Base-by-base conservation (phyloP, 306 rosid genomes). In the Elaeagnus macrophylla region DNA sequence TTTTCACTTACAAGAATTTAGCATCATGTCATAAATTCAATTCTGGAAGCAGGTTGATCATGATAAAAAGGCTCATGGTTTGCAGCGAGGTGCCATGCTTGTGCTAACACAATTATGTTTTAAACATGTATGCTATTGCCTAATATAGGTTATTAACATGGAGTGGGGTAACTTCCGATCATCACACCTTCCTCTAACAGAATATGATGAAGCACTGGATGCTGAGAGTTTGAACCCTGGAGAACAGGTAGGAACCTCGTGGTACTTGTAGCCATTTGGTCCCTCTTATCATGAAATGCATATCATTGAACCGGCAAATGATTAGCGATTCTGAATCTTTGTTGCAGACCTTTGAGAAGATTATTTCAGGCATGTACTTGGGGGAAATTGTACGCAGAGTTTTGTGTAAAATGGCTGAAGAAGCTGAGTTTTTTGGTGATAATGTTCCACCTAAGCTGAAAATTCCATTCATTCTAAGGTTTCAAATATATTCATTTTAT, bases 121-220 rank as follows among this genome's bases (percentile, higher is more conserved):
- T 37, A 42, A 25, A 12, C 18, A 18, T 48, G 35, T 16, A 58
- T 56, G 37, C 12, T 18, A 60, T 43, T 60, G 51, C 56, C 59
- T 71, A 39, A 38, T 69, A 41, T 60, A 93, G 99, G 96, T 88
- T 56, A 88, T 93, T 67, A 93, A 93, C 82, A 93, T 83, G 94
- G 99, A 93, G 78, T 93, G 99, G 99, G 99, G 99, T 72, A 88
- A 77, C 75, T 93, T 88, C 60, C 67, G 78, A 58, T 93, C 96
- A 42, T 81, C 94, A 7, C 79, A 93, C 77, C 95, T 93, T 71
- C 96, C 99, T 39, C 64, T 81, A 18, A 80, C 99, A 54, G 95
- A 88, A 62, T 84, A 84, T 57, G 99, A 93, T 77, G 78, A 62
- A 8, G 79, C 77, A 57, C 69, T 93, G 45, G 99, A 93, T 60